Base-by-base conservation (phyloP, 2,329 filamentous ascomycete genomes). In the Aspergillus clavatus region DNA sequence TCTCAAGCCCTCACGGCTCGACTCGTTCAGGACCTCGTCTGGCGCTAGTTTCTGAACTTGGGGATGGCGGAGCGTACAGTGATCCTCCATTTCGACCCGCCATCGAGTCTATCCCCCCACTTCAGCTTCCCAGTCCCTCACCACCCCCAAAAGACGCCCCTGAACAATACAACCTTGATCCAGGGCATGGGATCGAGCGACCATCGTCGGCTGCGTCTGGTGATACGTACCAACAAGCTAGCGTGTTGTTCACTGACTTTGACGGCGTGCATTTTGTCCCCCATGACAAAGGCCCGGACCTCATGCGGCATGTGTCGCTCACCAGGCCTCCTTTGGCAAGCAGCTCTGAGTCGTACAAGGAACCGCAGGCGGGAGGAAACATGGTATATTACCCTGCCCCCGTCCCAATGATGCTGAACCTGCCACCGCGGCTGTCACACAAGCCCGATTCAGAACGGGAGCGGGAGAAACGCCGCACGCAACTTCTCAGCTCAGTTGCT, bases 371-470 rank as follows among this genome's bases (percentile, higher is more conserved):
- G 1, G 84, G 82, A 4, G 82, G 91, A 54, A 76, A 83, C 56
- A 95, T 97, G 87, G 81, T 95, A 7, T 97, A 85, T 68, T 98
- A 98, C 65, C 93, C 93, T 11, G 93, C 93, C 3, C 90, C 89
- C 1, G 93, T 98, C 2, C 93, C 93, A 3, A 84, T 86, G 51
- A 90, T 95, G 83, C 77, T 98, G 46, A 97, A 95, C 58, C 72
- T 98, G 10, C 93, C 93, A 1, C 89, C 89, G 36, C 87, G 89
- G 57, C 72, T 97, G 40, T 95, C 90, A 1, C 87, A 84, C 57
- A 78, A 82, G 42, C 82, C 85, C 7, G 79, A 79, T 2, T 70
- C 76, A 7, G 76, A 82, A 5, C 78, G 83, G 45, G 84, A 89
- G 4, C 78, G 83, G 44, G 84, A 89, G 45, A 79, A 83, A 54